Evolutionary conservation across 164 flowering plant genomes (phyloP), one percentile per base, ranked within the genome.

Genomic region (Nymphaea colorata): DNA sequence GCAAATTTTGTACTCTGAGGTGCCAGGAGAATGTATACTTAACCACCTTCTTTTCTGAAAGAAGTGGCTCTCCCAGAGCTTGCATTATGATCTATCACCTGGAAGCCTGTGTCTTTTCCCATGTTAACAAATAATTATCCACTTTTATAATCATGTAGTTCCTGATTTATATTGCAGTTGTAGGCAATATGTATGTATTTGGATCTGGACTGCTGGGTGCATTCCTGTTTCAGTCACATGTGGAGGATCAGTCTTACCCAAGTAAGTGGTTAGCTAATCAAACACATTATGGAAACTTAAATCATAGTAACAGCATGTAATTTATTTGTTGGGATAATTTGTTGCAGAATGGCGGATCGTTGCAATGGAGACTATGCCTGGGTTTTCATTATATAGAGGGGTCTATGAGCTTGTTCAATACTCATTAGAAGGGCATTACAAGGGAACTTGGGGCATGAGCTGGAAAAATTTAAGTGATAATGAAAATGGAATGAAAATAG

Each of bases 341-440:
- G 10, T 70, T 79, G 62, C 68, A 91, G 97, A 80, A 66, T 78
- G 75, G 17, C 78, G 91, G 86, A 73, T 92, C 17, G 73, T 82
- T 55, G 76, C 73, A 4, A 72, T 89, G 86, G 96, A 92, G 82
- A 51, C 87, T 64, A 81, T 73, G 75, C 98, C 96, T 68, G 89
- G 87, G 41, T 89, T 92, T 72, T 53, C 96, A 41, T 72, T 92
- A 47, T 87, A 79, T 70, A 85, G 92, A 55, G 98, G 94, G 60
- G 69, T 92, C 59, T 89, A 80, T 75, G 98, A 92, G 76, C 80
- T 92, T 62, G 73, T 78, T 53, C 79, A 82, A 44, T 86, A 75
- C 81, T 65, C 92, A 16, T 73, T 80, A 63, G 71, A 16, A 4
- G 96, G 85, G 64, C 68, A 69, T 66, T 73, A 53, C 68, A 71